Evolutionary conservation across 2,329 filamentous ascomycete species (phyloP).

Genomic region (Neofusicoccum cordaticola): DNA sequence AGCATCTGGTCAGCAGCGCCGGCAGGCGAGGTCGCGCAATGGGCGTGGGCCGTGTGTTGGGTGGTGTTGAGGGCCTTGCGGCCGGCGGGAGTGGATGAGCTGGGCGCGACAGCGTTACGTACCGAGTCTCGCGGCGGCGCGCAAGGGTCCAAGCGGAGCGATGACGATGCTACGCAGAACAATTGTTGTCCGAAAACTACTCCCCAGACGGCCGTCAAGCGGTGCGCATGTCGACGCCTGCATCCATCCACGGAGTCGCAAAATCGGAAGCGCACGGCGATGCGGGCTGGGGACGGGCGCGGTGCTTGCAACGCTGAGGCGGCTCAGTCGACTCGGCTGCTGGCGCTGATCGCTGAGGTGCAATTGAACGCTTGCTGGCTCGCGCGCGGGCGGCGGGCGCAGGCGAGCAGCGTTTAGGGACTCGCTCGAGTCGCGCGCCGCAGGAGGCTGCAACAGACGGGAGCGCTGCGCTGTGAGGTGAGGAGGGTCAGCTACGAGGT

Average conservation of each 20-base stretch:
- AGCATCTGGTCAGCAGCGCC: constrained; percentile 1
- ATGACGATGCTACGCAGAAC: constrained; percentile 6
- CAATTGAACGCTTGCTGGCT: constrained; percentile 16
- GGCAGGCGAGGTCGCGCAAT: background rate
- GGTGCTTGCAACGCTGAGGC: constrained; percentile 7
- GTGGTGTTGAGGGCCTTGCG: constrained; percentile 9
- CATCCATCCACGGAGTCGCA: constrained; percentile 12
- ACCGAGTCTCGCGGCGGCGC: constrained; percentile 9
- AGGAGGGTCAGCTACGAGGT: constrained; percentile 8
- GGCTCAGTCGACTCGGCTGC: constrained; percentile 13
- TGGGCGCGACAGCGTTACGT: constrained; percentile 6
- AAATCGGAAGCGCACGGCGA: constrained; percentile 14
- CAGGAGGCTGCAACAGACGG: background rate
- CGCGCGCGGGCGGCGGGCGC: constrained; percentile 8
- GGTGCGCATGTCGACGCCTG: constrained; percentile 15
- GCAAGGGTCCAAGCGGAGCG: constrained; percentile 11
- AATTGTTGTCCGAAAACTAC: constrained; percentile 4
- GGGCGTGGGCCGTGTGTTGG: background rate
- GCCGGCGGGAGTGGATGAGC: background rate
- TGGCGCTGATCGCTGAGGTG: constrained; percentile 13
- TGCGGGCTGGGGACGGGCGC: constrained; percentile 8
- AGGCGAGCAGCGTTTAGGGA: background rate
- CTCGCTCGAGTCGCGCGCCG: constrained; percentile 3
- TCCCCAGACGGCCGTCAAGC: constrained; percentile 12
- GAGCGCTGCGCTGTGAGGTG: background rate